Evolutionary conservation across 179 eudicot species (phyloP).

Genomic region (Carnegiea gigantea): DNA sequence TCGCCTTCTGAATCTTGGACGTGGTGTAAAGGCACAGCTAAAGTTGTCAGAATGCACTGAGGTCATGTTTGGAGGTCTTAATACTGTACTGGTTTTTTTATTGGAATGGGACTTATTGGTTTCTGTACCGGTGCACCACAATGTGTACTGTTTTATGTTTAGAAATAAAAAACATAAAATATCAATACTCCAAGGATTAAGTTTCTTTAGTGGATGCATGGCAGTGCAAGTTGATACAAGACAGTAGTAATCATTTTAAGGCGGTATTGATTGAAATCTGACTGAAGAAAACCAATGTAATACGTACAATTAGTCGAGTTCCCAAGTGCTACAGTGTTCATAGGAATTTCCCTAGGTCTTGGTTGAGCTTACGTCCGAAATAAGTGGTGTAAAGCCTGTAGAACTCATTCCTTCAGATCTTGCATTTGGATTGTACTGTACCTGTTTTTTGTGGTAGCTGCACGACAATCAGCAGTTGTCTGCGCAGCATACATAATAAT

Average conservation of each 20-base stretch:
- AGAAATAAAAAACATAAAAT: background rate
- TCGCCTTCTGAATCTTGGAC: conserved; percentile 91
- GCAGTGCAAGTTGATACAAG: too few species aligned
- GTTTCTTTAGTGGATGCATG: too few species aligned
- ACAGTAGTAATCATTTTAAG: background rate
- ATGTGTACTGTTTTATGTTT: background rate
- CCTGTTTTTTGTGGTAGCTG: too few species aligned
- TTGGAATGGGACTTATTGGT: background rate
- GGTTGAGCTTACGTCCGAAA: background rate
- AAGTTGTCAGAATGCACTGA: conserved; percentile 11
- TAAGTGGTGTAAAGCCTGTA: background rate
- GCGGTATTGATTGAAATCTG: background rate
- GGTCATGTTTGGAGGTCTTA: background rate
- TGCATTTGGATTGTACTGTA: too few species aligned
- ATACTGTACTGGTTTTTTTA: background rate
- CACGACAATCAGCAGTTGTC: too few species aligned
- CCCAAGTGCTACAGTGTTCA: background rate
- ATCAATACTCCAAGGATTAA: background rate
- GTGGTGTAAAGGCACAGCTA: conserved; percentile 56
- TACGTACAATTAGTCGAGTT: background rate
- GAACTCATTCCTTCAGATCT: background rate
- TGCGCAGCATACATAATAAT: too few species aligned
- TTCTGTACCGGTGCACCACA: background rate
- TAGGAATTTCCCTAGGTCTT: background rate
- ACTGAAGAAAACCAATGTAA: background rate